A percentile compares a stretch with the other conserved stretches of the same genome.
Conservation (phyloP, 176 grass and related monocot species). For the Otatea glauca region DNA sequence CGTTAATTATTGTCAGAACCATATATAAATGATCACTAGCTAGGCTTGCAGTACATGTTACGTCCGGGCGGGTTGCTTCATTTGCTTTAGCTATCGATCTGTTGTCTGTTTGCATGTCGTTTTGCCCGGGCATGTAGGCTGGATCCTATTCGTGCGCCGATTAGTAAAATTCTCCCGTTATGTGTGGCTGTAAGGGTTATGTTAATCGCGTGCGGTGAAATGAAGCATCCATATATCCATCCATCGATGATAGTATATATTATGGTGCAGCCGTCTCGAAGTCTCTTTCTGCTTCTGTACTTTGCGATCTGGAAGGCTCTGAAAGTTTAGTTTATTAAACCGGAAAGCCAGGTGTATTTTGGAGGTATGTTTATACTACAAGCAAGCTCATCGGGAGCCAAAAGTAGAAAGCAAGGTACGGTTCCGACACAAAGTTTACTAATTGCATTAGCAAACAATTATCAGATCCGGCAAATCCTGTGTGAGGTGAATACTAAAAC, state of each 20-base stretch:
- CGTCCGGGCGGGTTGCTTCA: slow-evolving; percentile 10
- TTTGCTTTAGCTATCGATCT: background rate
- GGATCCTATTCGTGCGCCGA: slow-evolving; percentile 17
- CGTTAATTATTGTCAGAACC: background rate
- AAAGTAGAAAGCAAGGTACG: slow-evolving; percentile 61
- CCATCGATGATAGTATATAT: background rate
- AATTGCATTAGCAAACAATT: slow-evolving; percentile 6
- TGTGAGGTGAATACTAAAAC: slow-evolving; percentile 14
- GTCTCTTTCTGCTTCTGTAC: slow-evolving; percentile 17
- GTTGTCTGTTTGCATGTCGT: slow-evolving; percentile 32
- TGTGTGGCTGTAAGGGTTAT: slow-evolving; percentile 33
- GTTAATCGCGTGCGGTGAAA: slow-evolving; percentile 49
- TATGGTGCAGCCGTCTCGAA: background rate
- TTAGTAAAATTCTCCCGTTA: background rate
- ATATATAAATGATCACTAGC: background rate
- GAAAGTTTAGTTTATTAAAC: background rate
- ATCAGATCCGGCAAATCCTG: slow-evolving; percentile 32
- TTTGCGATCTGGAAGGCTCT: slow-evolving; percentile 45
- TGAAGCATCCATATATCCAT: slow-evolving; percentile 34
- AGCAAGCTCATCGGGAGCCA: slow-evolving; percentile 39
- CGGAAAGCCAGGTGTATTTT: slow-evolving; percentile 37
- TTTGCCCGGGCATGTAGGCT: slow-evolving; percentile 23
- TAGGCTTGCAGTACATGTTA: slow-evolving; percentile 39
- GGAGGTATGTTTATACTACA: slow-evolving; percentile 51
- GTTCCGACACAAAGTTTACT: slow-evolving; percentile 9